These are phyloP conservation scores for Hygrocybe punicea DNA, from an alignment of 768 basidiomycete species.

Conservation along the genomic window DNA sequence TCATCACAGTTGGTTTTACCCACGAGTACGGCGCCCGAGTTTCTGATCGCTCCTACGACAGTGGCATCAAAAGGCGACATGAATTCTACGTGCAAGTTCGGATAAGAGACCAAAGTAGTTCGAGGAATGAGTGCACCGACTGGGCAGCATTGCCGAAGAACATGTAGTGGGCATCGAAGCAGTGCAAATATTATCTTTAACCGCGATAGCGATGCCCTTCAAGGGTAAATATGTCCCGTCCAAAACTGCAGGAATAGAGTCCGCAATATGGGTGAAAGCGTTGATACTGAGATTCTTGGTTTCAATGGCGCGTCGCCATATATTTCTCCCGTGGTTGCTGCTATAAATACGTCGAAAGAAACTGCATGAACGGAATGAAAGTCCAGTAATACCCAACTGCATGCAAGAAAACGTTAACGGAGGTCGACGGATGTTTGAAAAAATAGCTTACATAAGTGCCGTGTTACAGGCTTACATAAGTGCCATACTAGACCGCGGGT, in stretches of 20 bases:
- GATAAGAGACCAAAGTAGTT: not conserved
- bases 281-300: constrained; percentile 47
- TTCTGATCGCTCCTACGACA: constrained; percentile 60
- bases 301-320: constrained; percentile 30
- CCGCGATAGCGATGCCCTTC: constrained; percentile 51
- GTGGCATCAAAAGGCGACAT: constrained; percentile 83
- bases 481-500: no score
- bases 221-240: constrained; percentile 33
- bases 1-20: constrained; percentile 97
- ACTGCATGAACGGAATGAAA: not conserved
- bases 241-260: constrained; percentile 13
- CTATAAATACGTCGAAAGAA: not conserved
- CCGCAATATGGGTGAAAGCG: constrained; percentile 47
- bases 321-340: not conserved
- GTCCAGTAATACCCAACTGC: no score
- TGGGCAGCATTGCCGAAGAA: constrained; percentile 69
- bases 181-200: constrained; percentile 90
- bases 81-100: constrained; percentile 49
- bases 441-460: no score
- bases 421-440: no score
- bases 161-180: constrained; percentile 62
- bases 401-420: no score
- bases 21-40: constrained; percentile 64
- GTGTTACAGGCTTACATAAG: no score
- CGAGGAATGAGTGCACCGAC: constrained; percentile 32